Evolutionary conservation across 176 grass and related monocot species (phyloP).

Genomic region (Zea mays): DNA sequence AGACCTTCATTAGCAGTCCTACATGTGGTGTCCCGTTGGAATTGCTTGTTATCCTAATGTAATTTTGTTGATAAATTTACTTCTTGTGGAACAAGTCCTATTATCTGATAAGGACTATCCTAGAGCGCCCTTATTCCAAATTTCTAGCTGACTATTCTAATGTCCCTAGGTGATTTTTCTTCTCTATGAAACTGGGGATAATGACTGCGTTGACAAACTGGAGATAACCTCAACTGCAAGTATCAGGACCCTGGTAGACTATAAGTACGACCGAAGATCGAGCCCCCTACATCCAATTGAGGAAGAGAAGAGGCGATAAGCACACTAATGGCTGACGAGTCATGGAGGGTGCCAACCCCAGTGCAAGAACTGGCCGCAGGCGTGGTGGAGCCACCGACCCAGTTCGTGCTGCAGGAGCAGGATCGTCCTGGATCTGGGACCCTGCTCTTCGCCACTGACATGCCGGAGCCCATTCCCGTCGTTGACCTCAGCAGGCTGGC

Average conservation of each 20-base stretch:
- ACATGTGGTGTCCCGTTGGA: too few species aligned
- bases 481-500: constrained; percentile 35
- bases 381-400: constrained; percentile 38
- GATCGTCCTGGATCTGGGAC: background rate
- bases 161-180: background rate
- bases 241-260: background rate
- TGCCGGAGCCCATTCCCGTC: constrained; percentile 36
- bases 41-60: too few species aligned
- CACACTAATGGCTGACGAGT: constrained; percentile 1
- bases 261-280: background rate
- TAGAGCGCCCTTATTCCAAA: background rate
- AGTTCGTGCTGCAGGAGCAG: constrained; percentile 29
- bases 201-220: background rate
- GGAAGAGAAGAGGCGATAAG: background rate
- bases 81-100: too few species aligned
- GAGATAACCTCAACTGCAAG: background rate
- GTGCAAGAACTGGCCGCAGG: constrained; percentile 46
- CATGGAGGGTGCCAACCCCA: background rate
- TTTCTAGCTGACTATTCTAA: background rate
- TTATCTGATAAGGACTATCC: background rate
- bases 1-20: too few species aligned
- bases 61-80: too few species aligned
- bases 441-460: background rate
- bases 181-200: background rate
- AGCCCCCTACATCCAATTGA: background rate